Base-by-base conservation (phyloP, 2,329 filamentous ascomycete species). In the Aspergillus sp. region DNA sequence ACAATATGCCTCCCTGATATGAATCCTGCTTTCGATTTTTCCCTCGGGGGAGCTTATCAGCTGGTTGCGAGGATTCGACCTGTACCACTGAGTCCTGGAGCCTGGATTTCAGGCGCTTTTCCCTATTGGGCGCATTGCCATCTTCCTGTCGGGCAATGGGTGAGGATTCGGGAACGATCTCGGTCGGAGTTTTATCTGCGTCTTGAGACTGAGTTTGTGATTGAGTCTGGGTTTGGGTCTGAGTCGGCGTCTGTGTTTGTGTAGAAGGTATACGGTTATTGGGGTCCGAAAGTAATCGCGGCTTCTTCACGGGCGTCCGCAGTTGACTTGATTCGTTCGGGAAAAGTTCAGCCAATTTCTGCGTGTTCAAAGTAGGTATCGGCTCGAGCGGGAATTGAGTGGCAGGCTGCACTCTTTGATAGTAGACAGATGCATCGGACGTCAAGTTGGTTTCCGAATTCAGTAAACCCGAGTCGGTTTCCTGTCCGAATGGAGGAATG, bases 1-100 rank as follows among this genome's bases (percentile, higher is more conserved):
- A 71, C 6, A 78, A 51, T 2, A 76, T 57, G 2, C 62, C 65
- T 31, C 60, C 66, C 29, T 62, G 58, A 20, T 59, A 61, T 39
- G 58, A 60, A 39, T 63, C 56, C 11, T 62, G 55, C 18, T 56
- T 62, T n/a, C 57, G n/a, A 12, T 45, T 52, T 10, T 32, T 52
- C 9, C 62, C 62, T 26, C 56, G 65, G 14, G 61, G 62, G 20
- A 67, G 50, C 52, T 62, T 66, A 32, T 75, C 73, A 36, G 69
- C 70, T 7, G 70, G 67, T 53, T 79, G 77, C 1, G 77, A 78
- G 11, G 77, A 79, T 60, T 77, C 75, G 20, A 79, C 75, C 58
- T 78, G 71, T 4, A 78, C 69, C 26, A 76, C 65, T 3, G 71
- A 67, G 12, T 69, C 63, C 49, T 64, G 70, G 12, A 63, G 59